Base-by-base conservation (phyloP, 371 early-diverging fungal species). In the Mortierella sp. region DNA sequence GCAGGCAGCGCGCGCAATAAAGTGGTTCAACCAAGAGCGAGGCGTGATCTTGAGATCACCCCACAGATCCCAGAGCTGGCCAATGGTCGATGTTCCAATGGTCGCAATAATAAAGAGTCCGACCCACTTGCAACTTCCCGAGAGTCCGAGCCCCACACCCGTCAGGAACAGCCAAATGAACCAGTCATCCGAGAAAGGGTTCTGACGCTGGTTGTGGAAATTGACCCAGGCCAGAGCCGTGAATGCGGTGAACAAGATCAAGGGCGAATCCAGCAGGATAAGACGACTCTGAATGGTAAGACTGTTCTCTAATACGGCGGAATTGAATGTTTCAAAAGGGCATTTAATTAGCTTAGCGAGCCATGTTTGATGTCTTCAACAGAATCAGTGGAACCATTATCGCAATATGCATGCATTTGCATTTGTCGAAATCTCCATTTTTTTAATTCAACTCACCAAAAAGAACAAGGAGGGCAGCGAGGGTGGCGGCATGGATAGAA, bases 11-110 rank as follows among this genome's bases (percentile, higher is more conserved):
- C 95, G 91, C 19, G 93, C 88, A 3, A 82, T 47, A 48, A 93
- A 86, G 58, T 94, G 92, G 38, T 80, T 78, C 16, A 87, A 16
- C 70, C 90, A 89, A 42, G 75, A 57, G 26, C 73, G 89, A 74
- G 90, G 91, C 44, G 93, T 75, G 24, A 94, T 81, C 31, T 91
- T 84, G 10, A 92, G 82, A 89, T 95, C 92, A 48, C 96, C 97
- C 74, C 96, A 89, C 45, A 97, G 87, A 42, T 92, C 88, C 99
- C 99, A 99, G n/a, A 99, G 89, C 63, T 98, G 96, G 26, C 92
- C 88, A 48, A 97, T 55, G 0, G 96, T 95, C 28, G 96, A 96
- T n/a, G 97, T 85, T 0, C 98, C 98, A 73, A 99, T 90, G 1
- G 95, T 88, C 9, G 95, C 96, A 76, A 98, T 91, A 1, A 95